Base-by-base conservation (phyloP, 495 filamentous ascomycete genomes). In the Parathielavia hyrcaniae region DNA sequence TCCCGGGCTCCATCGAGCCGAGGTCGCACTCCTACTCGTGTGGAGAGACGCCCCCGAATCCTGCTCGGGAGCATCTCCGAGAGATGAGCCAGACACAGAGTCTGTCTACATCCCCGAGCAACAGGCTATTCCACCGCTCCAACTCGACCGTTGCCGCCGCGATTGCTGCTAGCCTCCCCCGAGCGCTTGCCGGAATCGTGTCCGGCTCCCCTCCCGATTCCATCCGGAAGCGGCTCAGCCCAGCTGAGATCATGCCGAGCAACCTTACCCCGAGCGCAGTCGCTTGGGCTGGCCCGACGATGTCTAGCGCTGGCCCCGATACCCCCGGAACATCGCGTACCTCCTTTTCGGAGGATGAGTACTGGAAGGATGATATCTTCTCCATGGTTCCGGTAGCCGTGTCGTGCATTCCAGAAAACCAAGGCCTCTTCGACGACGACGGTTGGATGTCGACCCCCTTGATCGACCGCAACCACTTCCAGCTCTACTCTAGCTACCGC, bases 341-440 rank as follows among this genome's bases (percentile, higher is more conserved):
- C 35, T 77, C 77, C 11, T 60, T 78, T 43, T 78, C 79, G 13
- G 72, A 81, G 54, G 73, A 79, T 61, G 71, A 69, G 53, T 68
- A 54, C 35, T 67, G 63, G 49, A 68, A 68, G 59, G 76, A 79
- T 13, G 75, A 77, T 16, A 45, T 65, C 34, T 61, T 70, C 22
- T 68, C 72, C 17, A 67, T 71, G 62, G 68, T 75, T 32, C 73
- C 77, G 12, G 69, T 77, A 55, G 69, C 67, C 58, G 78, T 95
- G 50, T 82, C 77, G 14, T 79, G 85, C 14, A 79, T 78, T 1
- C 79, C 92, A 63, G 86, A 87, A 64, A 91, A 96, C 57, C 84
- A 87, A 61, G 79, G 79, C 41, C 77, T 80, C 35, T 95, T 96
- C 55, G 86, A 92, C 54, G 83, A 87, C 51, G 88, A 91, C 66